These are phyloP conservation scores for Pulveroboletus ravenelii DNA, from an alignment of 768 basidiomycete genomes.

Conservation along the genomic window DNA sequence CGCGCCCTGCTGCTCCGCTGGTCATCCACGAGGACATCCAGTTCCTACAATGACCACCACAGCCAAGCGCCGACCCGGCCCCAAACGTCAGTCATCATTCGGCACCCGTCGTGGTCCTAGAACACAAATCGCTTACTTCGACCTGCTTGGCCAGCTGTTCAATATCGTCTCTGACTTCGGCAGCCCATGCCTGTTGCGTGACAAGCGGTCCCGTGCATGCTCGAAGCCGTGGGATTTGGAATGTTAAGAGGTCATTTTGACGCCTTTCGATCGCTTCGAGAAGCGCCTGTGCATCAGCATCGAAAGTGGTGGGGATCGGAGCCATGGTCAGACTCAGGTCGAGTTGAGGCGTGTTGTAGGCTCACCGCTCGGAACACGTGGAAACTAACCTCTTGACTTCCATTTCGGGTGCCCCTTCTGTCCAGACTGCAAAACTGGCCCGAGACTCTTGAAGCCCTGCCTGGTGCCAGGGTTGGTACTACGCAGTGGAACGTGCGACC, in stretches of 20 bases:
- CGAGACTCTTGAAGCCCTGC: neutral
- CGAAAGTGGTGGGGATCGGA: conserved; percentile 52
- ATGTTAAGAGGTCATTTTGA: conserved; percentile 57
- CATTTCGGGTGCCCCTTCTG: too few relatives aligned
- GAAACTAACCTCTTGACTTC: too few relatives aligned
- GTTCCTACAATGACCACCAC: conserved; percentile 37
- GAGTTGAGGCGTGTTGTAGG: neutral
- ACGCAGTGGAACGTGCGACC: neutral
- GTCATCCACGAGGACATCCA: conserved; percentile 72
- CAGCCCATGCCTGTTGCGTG: conserved; percentile 67
- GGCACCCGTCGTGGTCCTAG: neutral
- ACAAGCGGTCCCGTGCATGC: conserved; percentile 64
- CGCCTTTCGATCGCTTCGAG: conserved; percentile 53
- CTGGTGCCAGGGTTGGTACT: neutral
- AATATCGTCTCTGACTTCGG: conserved; percentile 74
- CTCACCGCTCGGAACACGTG: neutral
- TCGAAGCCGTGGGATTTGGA: conserved; percentile 72
- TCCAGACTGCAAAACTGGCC: too few relatives aligned
- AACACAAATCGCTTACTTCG: conserved; percentile 46
- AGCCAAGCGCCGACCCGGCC: neutral
- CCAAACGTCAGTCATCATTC: neutral
- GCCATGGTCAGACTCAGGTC: conserved; percentile 42
- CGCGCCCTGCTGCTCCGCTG: conserved; percentile 53
- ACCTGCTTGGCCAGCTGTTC: conserved; percentile 56
- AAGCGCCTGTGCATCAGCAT: conserved; percentile 45